phyloP scores from a whole-genome alignment of 1,139 yeast genomes.

The Blastobotrys arbuscula region DNA sequence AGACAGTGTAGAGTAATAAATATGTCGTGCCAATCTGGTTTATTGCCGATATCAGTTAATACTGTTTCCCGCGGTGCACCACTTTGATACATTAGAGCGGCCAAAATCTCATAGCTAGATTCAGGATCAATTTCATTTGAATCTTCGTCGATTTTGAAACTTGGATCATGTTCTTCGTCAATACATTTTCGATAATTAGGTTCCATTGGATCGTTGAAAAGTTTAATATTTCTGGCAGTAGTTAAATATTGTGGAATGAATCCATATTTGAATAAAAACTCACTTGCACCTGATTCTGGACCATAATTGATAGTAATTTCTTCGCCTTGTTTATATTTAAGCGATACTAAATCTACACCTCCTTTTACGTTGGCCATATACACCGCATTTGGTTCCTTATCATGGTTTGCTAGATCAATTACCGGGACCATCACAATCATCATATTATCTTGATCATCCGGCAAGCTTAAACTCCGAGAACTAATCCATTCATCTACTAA shows the following conservation, averaged over 20 bases:
- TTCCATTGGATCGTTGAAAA: slow-evolving; percentile 23
- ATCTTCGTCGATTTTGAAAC: slow-evolving; percentile 14
- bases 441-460: slow-evolving; percentile 16
- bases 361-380: slow-evolving; percentile 26
- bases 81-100: slow-evolving; percentile 19
- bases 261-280: slow-evolving; percentile 38
- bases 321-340: slow-evolving; percentile 13
- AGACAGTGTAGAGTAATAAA: slow-evolving; percentile 26
- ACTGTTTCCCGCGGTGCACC: slow-evolving; percentile 3
- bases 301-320: slow-evolving; percentile 38
- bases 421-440: slow-evolving; percentile 33
- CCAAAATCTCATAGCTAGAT: slow-evolving; percentile 18
- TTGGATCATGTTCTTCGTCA: slow-evolving; percentile 19
- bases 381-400: slow-evolving; percentile 23
- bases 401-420: slow-evolving; percentile 36
- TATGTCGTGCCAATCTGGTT: slow-evolving; percentile 23
- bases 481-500: slow-evolving; percentile 34
- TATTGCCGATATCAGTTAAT: slow-evolving; percentile 3
- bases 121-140: slow-evolving; percentile 18
- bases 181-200: slow-evolving; percentile 21
- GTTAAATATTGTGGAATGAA: slow-evolving; percentile 30
- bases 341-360: slow-evolving; percentile 23
- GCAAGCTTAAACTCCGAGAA: slow-evolving; percentile 28
- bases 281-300: slow-evolving; percentile 33
- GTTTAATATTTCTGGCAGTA: slow-evolving; percentile 18